Percentiles rank a stretch among this genome's conserved stretches.
These are phyloP conservation scores for Mesostigma viride DNA, from an alignment of 139 green algal genomes.

Conservation along the genomic window DNA sequence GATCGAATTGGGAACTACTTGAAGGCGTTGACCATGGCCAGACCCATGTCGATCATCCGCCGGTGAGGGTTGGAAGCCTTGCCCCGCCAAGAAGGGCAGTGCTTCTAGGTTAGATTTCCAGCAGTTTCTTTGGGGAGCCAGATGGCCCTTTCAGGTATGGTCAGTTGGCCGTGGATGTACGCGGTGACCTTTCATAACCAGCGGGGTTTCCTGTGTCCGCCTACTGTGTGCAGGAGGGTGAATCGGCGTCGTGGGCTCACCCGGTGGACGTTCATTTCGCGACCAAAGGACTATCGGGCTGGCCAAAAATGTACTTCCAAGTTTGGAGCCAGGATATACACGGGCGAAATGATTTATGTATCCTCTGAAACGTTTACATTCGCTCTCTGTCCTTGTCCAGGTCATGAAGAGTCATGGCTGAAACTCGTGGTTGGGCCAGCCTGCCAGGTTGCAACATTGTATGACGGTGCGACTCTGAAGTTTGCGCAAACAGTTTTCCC, in stretches of 20 bases:
- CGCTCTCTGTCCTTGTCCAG: background rate
- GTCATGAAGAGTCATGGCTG: background rate
- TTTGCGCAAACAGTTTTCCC: background rate
- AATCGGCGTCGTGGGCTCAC: slow-evolving; percentile 57
- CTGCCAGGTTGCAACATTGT: background rate
- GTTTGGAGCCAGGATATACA: slow-evolving; percentile 58
- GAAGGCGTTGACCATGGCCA: slow-evolving; percentile 54
- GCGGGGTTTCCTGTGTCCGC: too few species aligned
- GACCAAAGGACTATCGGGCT: slow-evolving; percentile 36
- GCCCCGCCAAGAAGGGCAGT: too few species aligned
- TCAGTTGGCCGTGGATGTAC: too few species aligned
- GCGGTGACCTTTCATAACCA: too few species aligned
- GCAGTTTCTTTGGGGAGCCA: too few species aligned
- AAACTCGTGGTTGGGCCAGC: too few species aligned
- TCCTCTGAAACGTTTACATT: background rate
- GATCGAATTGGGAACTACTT: slow-evolving; percentile 55
- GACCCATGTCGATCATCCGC: slow-evolving; percentile 44
- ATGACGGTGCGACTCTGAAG: background rate
- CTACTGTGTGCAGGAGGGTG: slow-evolving; percentile 29
- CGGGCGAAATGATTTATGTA: slow-evolving; percentile 55
- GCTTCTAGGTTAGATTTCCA: too few species aligned
- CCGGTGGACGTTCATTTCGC: slow-evolving; percentile 62
- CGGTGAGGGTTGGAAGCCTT: too few species aligned
- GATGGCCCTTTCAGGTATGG: too few species aligned
- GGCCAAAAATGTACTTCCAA: slow-evolving; percentile 71